Percentiles rank a stretch among this genome's conserved stretches.
phyloP scores from a whole-genome alignment of 192 early-diverging fungal genomes.

The Thamnidium elegans region DNA sequence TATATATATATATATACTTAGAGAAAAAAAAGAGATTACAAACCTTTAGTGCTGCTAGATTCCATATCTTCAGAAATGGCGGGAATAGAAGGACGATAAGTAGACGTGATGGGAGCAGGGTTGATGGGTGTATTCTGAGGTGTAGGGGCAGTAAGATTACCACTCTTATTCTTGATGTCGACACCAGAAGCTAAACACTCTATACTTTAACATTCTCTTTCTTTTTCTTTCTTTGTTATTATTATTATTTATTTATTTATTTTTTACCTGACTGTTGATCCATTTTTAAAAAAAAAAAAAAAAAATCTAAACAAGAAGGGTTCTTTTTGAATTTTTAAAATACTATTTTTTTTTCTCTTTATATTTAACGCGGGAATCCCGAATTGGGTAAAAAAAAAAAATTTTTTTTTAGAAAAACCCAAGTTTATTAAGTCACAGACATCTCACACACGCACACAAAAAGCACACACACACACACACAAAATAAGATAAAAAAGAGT shows the following conservation, averaged over 20 bases:
- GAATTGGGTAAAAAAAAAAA: too few relatives aligned
- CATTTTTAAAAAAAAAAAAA: too few relatives aligned
- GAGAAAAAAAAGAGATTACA: background rate
- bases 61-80: slow-evolving; percentile 52
- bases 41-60: slow-evolving; percentile 22
- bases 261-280: slow-evolving; percentile 1
- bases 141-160: slow-evolving; percentile 47
- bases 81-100: slow-evolving; percentile 40
- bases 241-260: background rate
- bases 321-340: too few relatives aligned
- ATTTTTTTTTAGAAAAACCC: too few relatives aligned
- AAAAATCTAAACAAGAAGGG: too few relatives aligned
- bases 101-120: slow-evolving; percentile 53
- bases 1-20: background rate
- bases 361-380: too few relatives aligned
- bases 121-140: slow-evolving; percentile 58
- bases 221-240: background rate
- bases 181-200: slow-evolving; percentile 8
- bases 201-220: background rate
- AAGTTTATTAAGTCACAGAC: too few relatives aligned
- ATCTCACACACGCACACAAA: too few relatives aligned
- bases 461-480: too few relatives aligned
- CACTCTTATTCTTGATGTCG: slow-evolving; percentile 46
- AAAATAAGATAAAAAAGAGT: too few relatives aligned
- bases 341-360: too few relatives aligned